These are phyloP conservation scores for Paramecium octaurelia DNA, from an alignment of 73 alveolate species.

Conservation along the genomic window DNA sequence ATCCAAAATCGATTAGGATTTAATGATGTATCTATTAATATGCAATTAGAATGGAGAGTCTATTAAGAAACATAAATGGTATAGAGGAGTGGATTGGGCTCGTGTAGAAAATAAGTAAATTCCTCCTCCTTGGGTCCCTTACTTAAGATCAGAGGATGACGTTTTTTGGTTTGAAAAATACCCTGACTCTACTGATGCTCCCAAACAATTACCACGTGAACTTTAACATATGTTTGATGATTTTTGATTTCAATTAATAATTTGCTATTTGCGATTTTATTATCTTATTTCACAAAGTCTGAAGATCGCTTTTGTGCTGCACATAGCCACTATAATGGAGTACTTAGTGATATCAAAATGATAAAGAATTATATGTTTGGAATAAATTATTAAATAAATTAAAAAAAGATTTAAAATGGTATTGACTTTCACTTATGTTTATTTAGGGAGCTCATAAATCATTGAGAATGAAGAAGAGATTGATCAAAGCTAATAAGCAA, in stretches of 20 bases:
- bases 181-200: conserved; percentile 76
- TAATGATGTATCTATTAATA: conserved; percentile 45
- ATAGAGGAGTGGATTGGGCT: conserved; percentile 84
- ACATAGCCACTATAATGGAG: not conserved
- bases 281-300: not conserved
- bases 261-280: not conserved
- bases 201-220: conserved; percentile 57
- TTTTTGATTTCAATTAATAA: conserved; percentile 3
- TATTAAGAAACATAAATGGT: conserved; percentile 81
- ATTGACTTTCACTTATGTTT: not conserved
- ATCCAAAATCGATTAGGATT: conserved; percentile 53
- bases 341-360: not conserved
- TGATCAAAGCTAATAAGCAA: conserved; percentile 89
- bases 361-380: not conserved
- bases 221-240: conserved; percentile 54
- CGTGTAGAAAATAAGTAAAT: conserved; percentile 66
- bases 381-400: not conserved
- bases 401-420: conserved; percentile 45
- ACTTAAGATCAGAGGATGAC: conserved; percentile 69
- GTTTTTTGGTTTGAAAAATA: conserved; percentile 80
- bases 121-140: conserved; percentile 95
- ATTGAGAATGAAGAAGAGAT: conserved; percentile 81
- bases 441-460: conserved; percentile 75
- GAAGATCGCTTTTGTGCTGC: not conserved
- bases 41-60: conserved; percentile 68